These are phyloP conservation scores for Citrus maxima DNA, from an alignment of 345 rosid species.

Conservation along the genomic window DNA sequence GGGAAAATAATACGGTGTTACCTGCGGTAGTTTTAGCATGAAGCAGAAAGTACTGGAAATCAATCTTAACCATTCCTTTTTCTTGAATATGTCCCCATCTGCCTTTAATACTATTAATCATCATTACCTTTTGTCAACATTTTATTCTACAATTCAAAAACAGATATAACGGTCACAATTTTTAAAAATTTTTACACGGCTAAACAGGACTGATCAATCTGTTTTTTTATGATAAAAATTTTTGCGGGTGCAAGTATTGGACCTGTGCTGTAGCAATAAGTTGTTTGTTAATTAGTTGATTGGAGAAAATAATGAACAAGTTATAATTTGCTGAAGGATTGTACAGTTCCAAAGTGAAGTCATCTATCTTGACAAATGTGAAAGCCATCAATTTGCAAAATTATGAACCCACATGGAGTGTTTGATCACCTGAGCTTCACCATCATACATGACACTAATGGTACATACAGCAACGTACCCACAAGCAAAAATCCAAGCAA, in stretches of 20 bases:
- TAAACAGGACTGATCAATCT: too few relatives aligned
- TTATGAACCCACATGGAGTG: conserved; percentile 18
- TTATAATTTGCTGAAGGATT: not conserved
- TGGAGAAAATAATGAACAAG: not conserved
- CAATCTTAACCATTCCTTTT: conserved; percentile 20
- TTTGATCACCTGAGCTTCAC: conserved; percentile 6
- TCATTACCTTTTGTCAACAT: conserved; percentile 16
- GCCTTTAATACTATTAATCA: not conserved
- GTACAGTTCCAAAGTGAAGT: not conserved
- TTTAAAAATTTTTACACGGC: too few relatives aligned
- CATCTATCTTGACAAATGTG: not conserved
- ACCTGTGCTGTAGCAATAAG: not conserved
- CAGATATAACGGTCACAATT: not conserved
- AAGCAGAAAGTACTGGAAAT: not conserved
- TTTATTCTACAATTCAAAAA: not conserved
- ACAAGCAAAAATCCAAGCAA: not conserved
- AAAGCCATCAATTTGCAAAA: conserved; percentile 1
- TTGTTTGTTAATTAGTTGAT: too few relatives aligned
- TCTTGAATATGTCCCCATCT: not conserved
- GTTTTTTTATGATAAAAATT: too few relatives aligned
- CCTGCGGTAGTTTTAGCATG: not conserved
- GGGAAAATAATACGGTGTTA: conserved; percentile 10
- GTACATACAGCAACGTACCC: not conserved
- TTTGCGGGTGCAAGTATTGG: not conserved
- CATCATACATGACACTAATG: conserved; percentile 8